These are phyloP conservation scores for Cinnamomum chago DNA, from an alignment of 164 flowering plant species.

Conservation along the genomic window DNA sequence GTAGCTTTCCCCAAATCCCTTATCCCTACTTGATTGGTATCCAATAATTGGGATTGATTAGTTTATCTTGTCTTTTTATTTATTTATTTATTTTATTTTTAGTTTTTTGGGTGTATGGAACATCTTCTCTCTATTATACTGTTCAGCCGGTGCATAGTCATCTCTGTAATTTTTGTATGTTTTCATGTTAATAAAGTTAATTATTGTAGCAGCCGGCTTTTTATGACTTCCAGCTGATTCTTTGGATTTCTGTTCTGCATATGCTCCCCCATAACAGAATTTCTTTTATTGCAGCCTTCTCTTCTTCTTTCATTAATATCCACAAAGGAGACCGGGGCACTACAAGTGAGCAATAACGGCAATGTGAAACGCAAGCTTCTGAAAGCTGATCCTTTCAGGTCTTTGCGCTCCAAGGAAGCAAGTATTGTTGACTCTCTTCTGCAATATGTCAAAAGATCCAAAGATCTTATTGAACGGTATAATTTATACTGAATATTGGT, in stretches of 20 bases:
- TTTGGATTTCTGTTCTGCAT: not conserved
- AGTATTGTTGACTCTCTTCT: slow-evolving; percentile 41
- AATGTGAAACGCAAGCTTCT: slow-evolving; percentile 14
- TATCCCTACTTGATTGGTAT: no score
- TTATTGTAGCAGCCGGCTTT: no score
- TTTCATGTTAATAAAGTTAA: no score
- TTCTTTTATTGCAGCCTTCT: slow-evolving; percentile 60
- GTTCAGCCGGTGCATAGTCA: no score
- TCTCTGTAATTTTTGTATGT: no score
- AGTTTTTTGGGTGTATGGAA: no score
- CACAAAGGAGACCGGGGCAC: slow-evolving; percentile 29
- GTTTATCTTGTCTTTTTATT: no score
- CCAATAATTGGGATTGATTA: no score
- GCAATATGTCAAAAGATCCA: slow-evolving; percentile 40
- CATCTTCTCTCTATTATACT: no score
- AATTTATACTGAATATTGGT: not conserved
- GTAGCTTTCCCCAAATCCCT: no score
- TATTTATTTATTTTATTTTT: no score
- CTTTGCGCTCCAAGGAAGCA: slow-evolving; percentile 21
- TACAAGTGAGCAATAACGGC: slow-evolving; percentile 14
- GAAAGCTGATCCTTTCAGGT: slow-evolving; percentile 20
- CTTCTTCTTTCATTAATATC: slow-evolving; percentile 54
- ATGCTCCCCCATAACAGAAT: not conserved
- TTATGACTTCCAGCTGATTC: not conserved
- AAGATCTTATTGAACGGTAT: slow-evolving; percentile 65